Conservation (phyloP, 2,329 filamentous ascomycete species). For the Ophiocordyceps robertsii region DNA sequence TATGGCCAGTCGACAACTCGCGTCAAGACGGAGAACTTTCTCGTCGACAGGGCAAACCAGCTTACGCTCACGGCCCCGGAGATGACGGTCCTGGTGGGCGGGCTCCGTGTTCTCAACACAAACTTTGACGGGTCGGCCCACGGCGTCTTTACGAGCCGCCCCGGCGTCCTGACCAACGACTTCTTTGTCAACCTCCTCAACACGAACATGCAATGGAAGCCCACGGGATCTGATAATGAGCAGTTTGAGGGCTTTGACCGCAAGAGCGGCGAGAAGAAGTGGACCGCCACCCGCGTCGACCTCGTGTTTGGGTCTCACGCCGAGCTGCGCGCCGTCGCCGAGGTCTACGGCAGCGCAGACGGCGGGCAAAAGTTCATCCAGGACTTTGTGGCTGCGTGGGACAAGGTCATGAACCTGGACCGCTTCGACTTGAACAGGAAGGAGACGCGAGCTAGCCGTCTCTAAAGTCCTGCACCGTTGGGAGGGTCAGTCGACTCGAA, state of each 20-base stretch:
- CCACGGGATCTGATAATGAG: slow-evolving; percentile 32
- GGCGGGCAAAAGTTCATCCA: slow-evolving; percentile 49
- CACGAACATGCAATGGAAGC: slow-evolving; percentile 45
- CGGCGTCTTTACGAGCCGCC: slow-evolving; percentile 55
- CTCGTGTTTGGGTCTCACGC: slow-evolving; percentile 62
- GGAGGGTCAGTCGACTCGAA: too few species aligned
- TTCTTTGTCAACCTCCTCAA: slow-evolving; percentile 74
- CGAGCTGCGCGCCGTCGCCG: slow-evolving; percentile 56
- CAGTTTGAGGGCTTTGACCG: slow-evolving; percentile 51
- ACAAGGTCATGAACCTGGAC: slow-evolving; percentile 63
- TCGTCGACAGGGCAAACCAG: slow-evolving; percentile 59
- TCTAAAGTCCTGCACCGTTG: slow-evolving; percentile 1
- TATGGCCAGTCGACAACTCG: slow-evolving; percentile 50
- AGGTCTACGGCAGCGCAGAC: slow-evolving; percentile 53
- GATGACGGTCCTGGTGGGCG: slow-evolving; percentile 56
- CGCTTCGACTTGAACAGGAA: slow-evolving; percentile 43
- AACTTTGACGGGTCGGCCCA: slow-evolving; percentile 58
- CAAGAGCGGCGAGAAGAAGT: slow-evolving; percentile 52
- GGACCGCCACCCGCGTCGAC: slow-evolving; percentile 55
- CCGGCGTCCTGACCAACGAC: slow-evolving; percentile 61
- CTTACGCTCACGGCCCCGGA: slow-evolving; percentile 60
- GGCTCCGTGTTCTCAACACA: slow-evolving; percentile 53
- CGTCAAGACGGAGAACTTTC: slow-evolving; percentile 52
- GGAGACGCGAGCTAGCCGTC: slow-evolving; percentile 5
- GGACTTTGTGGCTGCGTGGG: slow-evolving; percentile 60